Conservation (phyloP, 805 yeast genomes). For the Tetrapisispora phaffii region DNA sequence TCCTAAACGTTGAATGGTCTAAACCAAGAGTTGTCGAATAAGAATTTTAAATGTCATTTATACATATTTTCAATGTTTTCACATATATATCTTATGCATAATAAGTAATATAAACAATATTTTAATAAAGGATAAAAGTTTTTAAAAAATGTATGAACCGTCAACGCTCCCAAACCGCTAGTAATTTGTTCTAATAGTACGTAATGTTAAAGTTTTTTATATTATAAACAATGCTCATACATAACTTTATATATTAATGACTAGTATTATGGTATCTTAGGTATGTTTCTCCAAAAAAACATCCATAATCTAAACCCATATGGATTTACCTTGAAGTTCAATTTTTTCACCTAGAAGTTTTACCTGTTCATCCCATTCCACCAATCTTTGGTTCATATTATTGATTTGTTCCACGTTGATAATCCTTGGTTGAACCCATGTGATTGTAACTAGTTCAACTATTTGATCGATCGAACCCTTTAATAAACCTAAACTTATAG, state of each 20-base stretch:
- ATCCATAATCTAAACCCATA: conserved; percentile 41
- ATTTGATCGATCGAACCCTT: conserved; percentile 90
- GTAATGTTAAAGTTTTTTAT: background rate
- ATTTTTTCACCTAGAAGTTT: conserved; percentile 52
- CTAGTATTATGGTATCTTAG: background rate
- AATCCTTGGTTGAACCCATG: conserved; percentile 95
- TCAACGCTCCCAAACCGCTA: no score
- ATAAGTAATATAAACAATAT: no score
- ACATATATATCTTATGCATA: no score
- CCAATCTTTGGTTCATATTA: conserved; percentile 62
- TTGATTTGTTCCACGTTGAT: conserved; percentile 74
- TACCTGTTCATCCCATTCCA: conserved; percentile 72
- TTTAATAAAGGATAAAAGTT: no score
- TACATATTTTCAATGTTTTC: background rate
- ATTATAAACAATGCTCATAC: background rate
- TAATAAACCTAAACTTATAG: conserved; percentile 72
- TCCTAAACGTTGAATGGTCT: conserved; percentile 57
- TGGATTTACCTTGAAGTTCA: conserved; percentile 49
- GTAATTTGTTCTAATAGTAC: background rate
- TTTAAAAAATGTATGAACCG: no score
- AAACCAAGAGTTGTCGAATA: conserved; percentile 29
- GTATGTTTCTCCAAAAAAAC: background rate
- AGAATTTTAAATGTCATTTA: conserved; percentile 33
- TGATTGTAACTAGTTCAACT: conserved; percentile 61
- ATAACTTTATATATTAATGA: background rate